A percentile compares a stretch with the other conserved stretches of the same genome.
Evolutionary conservation across 257 asterid species (phyloP).

Genomic region (Solanum chiquidenum): DNA sequence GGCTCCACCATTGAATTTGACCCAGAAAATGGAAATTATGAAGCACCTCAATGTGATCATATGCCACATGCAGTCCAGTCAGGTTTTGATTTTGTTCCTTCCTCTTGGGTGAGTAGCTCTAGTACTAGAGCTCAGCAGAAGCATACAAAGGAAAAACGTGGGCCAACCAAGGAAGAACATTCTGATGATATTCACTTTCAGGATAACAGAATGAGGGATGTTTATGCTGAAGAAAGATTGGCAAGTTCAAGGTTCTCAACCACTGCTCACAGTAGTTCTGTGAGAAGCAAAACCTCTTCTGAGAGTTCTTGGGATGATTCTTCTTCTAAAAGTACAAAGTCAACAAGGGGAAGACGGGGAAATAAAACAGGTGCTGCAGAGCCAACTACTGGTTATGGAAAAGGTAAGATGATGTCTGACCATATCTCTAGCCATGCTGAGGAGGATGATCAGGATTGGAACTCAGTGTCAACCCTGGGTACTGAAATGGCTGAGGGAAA

Average conservation of each 20-base stretch:
- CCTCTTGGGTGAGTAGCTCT: constrained; percentile 38
- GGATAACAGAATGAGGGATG: constrained; percentile 48
- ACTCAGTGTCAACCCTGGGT: constrained; percentile 20
- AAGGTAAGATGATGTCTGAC: constrained; percentile 51
- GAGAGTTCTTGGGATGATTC: constrained; percentile 50
- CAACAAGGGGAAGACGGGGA: constrained; percentile 27
- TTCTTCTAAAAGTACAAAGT: constrained; percentile 18
- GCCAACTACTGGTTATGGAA: constrained; percentile 29
- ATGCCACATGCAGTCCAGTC: constrained; percentile 25
- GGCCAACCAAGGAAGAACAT: constrained; percentile 36
- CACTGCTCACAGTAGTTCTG: constrained; percentile 26
- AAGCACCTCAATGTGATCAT: constrained; percentile 25
- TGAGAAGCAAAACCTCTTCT: constrained; percentile 35
- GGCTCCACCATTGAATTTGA: constrained; percentile 35
- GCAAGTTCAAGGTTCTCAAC: constrained; percentile 36
- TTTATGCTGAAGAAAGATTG: constrained; percentile 40
- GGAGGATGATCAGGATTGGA: constrained; percentile 59
- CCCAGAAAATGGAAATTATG: constrained; percentile 38
- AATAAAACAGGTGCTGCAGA: constrained; percentile 24
- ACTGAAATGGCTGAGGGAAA: constrained; percentile 44
- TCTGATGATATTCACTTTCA: constrained; percentile 32
- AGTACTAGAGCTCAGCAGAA: constrained; percentile 42
- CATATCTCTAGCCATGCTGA: constrained; percentile 25
- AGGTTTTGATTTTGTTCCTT: constrained; percentile 51
- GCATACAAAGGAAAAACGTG: constrained; percentile 47